phyloP scores from a whole-genome alignment of 495 filamentous ascomycete species.

The Astrothelium macrocarpum region DNA sequence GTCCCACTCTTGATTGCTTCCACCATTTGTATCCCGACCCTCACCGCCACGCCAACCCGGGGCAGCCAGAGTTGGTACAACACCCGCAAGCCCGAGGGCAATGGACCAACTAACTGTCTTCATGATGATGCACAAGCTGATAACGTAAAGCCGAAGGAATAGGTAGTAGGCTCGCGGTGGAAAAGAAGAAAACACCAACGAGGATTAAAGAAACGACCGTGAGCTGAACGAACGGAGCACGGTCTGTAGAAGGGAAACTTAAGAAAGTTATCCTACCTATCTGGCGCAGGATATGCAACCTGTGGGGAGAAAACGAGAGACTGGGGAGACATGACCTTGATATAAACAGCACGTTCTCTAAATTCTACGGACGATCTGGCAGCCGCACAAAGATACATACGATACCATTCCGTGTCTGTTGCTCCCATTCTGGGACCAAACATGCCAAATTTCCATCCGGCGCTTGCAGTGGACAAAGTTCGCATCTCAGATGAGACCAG shows the following conservation, averaged over 20 bases:
- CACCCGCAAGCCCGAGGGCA: background rate
- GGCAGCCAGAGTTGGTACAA: background rate
- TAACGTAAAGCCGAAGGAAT: background rate
- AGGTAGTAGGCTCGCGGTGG: background rate
- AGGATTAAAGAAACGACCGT: background rate
- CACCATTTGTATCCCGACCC: background rate
- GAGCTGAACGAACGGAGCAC: background rate
- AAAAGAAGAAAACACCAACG: background rate
- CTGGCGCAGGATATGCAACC: background rate
- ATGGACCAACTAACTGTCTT: background rate
- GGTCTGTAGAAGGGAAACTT: background rate
- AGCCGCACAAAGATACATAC: background rate
- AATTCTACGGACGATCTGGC: background rate
- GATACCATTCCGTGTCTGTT: background rate
- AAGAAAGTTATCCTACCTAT: constrained; percentile 1
- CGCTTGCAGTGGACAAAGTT: background rate
- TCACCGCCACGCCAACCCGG: background rate
- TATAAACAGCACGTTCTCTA: background rate
- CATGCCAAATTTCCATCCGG: background rate
- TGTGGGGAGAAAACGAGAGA: background rate
- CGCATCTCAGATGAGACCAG: background rate
- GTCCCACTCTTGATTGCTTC: background rate
- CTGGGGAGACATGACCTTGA: background rate
- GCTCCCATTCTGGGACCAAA: background rate
- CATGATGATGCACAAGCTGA: background rate